Percentiles rank a stretch among this genome's conserved stretches.
Evolutionary conservation across 2,329 filamentous ascomycete genomes (phyloP).

Genomic region (Fusarium udum): DNA sequence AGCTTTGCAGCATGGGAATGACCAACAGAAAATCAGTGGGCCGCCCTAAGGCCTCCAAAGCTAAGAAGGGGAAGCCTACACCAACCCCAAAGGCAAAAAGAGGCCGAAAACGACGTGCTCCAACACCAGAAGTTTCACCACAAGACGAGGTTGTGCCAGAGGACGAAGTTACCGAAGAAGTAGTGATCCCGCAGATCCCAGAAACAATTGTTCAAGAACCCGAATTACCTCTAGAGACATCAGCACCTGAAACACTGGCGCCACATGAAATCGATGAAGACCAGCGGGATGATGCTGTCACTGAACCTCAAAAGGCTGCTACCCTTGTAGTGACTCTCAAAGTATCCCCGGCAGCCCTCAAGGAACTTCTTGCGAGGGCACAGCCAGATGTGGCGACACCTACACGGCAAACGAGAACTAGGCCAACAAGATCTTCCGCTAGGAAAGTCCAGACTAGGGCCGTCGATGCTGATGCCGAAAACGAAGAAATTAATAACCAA

Average conservation of each 20-base stretch:
- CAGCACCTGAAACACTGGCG: neutral
- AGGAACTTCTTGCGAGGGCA: neutral
- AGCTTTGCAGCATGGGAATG: conserved; percentile 40
- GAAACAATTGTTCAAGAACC: neutral
- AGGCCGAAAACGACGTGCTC: neutral
- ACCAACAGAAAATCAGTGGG: conserved; percentile 41
- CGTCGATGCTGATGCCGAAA: neutral
- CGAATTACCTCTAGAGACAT: neutral
- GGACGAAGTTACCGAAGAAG: neutral
- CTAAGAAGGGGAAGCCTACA: conserved; percentile 16
- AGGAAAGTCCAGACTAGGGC: conserved; percentile 2
- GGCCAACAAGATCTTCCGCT: conserved; percentile 21
- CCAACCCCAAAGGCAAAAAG: conserved; percentile 6
- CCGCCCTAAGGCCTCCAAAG: conserved; percentile 32
- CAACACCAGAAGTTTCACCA: neutral
- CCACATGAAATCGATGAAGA: neutral
- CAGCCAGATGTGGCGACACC: conserved; percentile 8
- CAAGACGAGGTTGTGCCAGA: neutral
- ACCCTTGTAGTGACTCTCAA: conserved; percentile 23
- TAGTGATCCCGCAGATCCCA: neutral
- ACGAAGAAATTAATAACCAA: neutral
- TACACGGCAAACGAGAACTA: conserved; percentile 6
- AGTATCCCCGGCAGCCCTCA: conserved; percentile 6
- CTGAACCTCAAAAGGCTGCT: neutral
- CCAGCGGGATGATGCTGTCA: neutral